These are phyloP conservation scores for Isabelozyma pseudorhagii DNA, from an alignment of 805 yeast genomes.

Conservation along the genomic window DNA sequence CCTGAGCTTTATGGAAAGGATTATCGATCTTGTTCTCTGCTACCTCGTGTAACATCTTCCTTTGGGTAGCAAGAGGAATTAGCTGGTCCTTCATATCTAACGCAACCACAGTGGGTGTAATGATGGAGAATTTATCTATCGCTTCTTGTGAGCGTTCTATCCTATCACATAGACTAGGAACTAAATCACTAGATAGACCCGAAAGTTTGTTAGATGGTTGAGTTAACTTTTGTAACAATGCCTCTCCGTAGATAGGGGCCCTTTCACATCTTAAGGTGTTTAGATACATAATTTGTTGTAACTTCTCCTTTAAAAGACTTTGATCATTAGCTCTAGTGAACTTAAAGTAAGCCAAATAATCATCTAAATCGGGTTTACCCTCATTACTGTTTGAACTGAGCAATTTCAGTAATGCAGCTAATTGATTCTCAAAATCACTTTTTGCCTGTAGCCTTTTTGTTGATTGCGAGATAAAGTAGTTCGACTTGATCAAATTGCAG, in stretches of 20 bases:
- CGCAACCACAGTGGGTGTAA: conserved; percentile 84
- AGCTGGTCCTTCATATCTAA: conserved; percentile 60
- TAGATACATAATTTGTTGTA: conserved; percentile 57
- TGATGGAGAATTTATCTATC: conserved; percentile 75
- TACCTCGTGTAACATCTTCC: conserved; percentile 26
- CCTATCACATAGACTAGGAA: conserved; percentile 22
- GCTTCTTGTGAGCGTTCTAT: conserved; percentile 40
- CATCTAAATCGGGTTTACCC: conserved; percentile 19
- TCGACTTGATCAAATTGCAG: conserved; percentile 41
- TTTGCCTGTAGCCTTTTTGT: conserved; percentile 47
- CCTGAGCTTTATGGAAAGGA: conserved; percentile 77
- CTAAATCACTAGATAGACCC: conserved; percentile 16
- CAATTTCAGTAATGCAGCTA: conserved; percentile 38
- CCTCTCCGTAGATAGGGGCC: conserved; percentile 66
- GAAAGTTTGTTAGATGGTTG: conserved; percentile 8
- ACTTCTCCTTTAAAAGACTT: conserved; percentile 46
- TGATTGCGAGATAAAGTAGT: conserved; percentile 46
- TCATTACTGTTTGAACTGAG: conserved; percentile 15
- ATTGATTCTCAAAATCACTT: conserved; percentile 40
- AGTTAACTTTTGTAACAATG: conserved; percentile 44
- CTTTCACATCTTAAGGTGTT: conserved; percentile 64
- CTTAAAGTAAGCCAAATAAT: conserved; percentile 58
- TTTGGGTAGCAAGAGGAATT: conserved; percentile 40
- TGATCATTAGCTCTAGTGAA: conserved; percentile 52
- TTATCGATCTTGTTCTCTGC: conserved; percentile 41